Evolutionary conservation across 306 rosid genomes (phyloP), one percentile per base, ranked within the genome.

Genomic region (Abrus pulchellus): DNA sequence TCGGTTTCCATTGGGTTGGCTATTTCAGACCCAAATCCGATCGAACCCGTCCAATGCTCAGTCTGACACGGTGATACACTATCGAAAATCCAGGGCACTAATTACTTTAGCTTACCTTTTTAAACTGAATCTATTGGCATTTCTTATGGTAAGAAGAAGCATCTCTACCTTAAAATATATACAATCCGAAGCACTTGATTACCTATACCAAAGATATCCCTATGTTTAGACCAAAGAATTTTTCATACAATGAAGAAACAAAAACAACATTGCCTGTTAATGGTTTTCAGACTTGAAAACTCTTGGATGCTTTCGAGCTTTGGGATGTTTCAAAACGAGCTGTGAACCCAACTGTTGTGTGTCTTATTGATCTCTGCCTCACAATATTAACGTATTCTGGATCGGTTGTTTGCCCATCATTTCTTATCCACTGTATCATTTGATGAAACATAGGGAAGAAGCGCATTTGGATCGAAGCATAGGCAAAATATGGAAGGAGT

Each of bases 381-480:
- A 91, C 97, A 67, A 90, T 30, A 6, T 86, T 32, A 82, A 91
- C 87, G 74, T 80, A 94, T 79, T 92, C 97, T 0, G 83, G 95
- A 52, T 90, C 95, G 60, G 84, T 67, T 3, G 82, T 84, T 10
- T 85, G 87, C 7, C 97, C 94, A 7, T 94, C 99, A 5, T 75
- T 78, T 57, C 86, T 49, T 57, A 93, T 94, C 95, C 93, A 90
- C 70, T 91, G 92, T 68, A 89, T 85, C 97, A 91, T 93, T 72
- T 94, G 97, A 87, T 94, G 94, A 55, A 85, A 86, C 90, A 83
- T 83, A 1, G 99, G 99, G 90, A 90, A 91, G 81, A 94, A 94
- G 13, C 93, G 83, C 89, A 86, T 78, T 78, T 92, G 99, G 78
- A 94, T 66, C 0, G 97, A 77, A 3, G 95, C 72, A 2, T 87